Evolutionary conservation across 306 rosid genomes (phyloP).

Genomic region (Rubus parviflorus): DNA sequence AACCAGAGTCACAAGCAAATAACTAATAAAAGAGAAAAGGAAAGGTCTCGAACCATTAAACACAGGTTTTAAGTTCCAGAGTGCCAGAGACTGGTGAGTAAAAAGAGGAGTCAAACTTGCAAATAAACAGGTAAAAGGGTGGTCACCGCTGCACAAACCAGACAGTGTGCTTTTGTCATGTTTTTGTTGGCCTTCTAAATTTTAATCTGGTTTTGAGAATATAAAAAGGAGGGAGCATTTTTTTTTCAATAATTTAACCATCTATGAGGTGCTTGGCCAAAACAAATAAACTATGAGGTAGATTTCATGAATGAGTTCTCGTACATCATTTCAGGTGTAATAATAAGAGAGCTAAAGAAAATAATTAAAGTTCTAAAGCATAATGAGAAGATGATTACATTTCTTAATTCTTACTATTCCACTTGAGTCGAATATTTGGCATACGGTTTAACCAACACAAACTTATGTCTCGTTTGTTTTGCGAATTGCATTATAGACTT

Average conservation of each 20-base stretch:
- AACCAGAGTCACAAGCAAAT: slow-evolving; percentile 16
- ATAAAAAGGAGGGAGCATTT: neutral
- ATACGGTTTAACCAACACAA: neutral
- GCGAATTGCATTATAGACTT: neutral
- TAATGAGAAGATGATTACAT: neutral
- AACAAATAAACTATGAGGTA: neutral
- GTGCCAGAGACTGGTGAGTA: slow-evolving; percentile 35
- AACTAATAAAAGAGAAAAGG: neutral
- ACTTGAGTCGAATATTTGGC: neutral
- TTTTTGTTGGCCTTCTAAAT: slow-evolving; percentile 22
- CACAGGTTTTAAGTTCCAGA: neutral
- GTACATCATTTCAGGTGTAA: neutral
- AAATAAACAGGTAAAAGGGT: slow-evolving; percentile 28
- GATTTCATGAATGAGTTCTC: neutral
- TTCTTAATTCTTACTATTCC: neutral
- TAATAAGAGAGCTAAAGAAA: neutral
- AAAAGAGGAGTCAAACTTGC: slow-evolving; percentile 63
- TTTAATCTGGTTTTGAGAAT: neutral
- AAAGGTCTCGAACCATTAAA: neutral
- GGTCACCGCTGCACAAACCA: slow-evolving; percentile 34
- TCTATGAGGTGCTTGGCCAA: neutral
- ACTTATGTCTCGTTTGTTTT: neutral
- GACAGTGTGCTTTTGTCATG: slow-evolving; percentile 30
- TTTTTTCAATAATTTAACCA: neutral
- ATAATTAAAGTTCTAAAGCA: neutral